Conservation (phyloP, 2,329 filamentous ascomycete species). For the Beauveria australis region DNA sequence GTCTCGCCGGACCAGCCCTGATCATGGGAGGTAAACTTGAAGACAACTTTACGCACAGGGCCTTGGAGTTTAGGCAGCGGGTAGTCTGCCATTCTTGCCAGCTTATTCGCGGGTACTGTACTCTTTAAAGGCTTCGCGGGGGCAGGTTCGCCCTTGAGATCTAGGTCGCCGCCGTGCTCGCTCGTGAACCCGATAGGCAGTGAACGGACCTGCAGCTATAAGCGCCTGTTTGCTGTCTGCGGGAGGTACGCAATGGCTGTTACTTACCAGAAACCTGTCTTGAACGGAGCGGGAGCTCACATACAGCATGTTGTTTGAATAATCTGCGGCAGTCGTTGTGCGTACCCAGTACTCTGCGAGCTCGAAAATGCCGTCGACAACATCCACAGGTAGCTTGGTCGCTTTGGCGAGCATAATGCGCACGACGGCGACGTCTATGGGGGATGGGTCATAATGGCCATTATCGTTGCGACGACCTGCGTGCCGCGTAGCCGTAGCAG, state of each 20-base stretch:
- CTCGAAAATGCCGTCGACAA: conserved; percentile 50
- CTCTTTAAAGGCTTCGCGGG: conserved; percentile 14
- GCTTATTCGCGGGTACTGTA: conserved; percentile 21
- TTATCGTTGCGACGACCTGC: conserved; percentile 6
- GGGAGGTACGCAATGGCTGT: neutral
- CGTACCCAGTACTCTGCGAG: conserved; percentile 56
- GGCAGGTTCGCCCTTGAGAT: conserved; percentile 1
- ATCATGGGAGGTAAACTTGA: conserved; percentile 48
- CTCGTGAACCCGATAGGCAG: conserved; percentile 29
- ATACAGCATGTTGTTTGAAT: conserved; percentile 15
- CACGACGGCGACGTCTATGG: conserved; percentile 41
- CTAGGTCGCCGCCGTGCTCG: conserved; percentile 15
- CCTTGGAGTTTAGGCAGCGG: conserved; percentile 32
- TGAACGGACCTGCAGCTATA: conserved; percentile 25
- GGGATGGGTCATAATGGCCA: conserved; percentile 25
- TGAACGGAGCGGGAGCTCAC: neutral
- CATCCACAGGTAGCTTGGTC: conserved; percentile 41
- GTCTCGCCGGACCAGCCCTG: conserved; percentile 45
- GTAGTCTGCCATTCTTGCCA: conserved; percentile 28
- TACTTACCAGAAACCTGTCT: conserved; percentile 27
- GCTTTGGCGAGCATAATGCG: conserved; percentile 39
- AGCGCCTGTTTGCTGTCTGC: neutral
- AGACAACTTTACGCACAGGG: conserved; percentile 54
- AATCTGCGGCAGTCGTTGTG: conserved; percentile 28
- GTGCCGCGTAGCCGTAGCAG: neutral